Conservation (phyloP, 352 stramenopile species). For the Globisporangium middletonii region DNA sequence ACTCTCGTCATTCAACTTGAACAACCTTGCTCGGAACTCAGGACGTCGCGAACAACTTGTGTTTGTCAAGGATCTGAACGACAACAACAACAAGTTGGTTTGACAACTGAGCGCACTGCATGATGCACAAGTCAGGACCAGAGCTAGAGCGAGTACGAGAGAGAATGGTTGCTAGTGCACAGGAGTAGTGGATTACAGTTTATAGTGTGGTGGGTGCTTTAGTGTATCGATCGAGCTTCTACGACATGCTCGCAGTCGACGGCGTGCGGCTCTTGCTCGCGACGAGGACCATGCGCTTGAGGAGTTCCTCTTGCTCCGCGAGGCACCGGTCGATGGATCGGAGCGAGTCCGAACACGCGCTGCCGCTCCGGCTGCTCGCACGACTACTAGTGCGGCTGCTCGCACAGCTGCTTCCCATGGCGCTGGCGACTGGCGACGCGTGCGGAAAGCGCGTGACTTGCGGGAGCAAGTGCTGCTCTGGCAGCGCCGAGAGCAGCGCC, state of each 20-base stretch:
- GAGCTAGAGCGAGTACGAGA: too few species aligned
- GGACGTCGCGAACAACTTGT: too few species aligned
- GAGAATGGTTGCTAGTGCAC: too few species aligned
- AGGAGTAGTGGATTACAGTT: too few species aligned
- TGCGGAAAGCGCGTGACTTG: background rate
- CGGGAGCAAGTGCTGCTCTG: background rate
- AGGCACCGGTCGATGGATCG: conserved; percentile 19
- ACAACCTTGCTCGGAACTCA: too few species aligned
- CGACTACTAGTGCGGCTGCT: background rate
- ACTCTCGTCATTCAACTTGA: too few species aligned
- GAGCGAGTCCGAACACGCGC: conserved; percentile 5
- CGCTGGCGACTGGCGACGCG: background rate
- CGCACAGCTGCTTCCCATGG: background rate
- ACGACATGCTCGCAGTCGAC: conserved; percentile 1
- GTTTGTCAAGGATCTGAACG: too few species aligned
- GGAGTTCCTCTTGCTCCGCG: conserved; percentile 24
- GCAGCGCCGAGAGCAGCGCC: background rate
- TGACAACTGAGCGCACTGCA: too few species aligned
- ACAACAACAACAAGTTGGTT: too few species aligned
- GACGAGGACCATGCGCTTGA: conserved; percentile 19
- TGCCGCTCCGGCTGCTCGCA: background rate
- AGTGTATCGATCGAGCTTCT: background rate
- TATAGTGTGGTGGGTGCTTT: too few species aligned
- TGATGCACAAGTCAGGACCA: too few species aligned
- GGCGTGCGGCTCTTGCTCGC: conserved; percentile 8